Evolutionary conservation across 164 flowering plant species (phyloP).

Genomic region (Kingdonia uniflora): DNA sequence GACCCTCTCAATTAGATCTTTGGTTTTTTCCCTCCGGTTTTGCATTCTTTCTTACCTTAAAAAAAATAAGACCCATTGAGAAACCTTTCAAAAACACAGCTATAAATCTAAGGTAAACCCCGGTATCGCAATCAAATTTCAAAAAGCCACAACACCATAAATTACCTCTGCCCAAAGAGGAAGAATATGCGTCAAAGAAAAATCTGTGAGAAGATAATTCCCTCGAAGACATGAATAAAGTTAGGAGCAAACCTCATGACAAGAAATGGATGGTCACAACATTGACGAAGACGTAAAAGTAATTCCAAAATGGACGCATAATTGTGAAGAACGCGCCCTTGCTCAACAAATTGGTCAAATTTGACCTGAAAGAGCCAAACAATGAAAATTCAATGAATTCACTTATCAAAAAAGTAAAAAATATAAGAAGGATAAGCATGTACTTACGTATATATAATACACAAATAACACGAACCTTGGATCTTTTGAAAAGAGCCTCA

Average conservation of each 20-base stretch:
- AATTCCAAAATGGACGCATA: slow-evolving; percentile 97
- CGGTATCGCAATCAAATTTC: no score
- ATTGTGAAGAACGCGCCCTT: slow-evolving; percentile 95
- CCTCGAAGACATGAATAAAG: not conserved
- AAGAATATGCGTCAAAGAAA: not conserved
- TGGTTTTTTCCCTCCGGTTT: no score
- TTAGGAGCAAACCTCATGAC: slow-evolving; percentile 70
- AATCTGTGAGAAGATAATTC: not conserved
- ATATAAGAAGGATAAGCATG: not conserved
- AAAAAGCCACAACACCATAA: not conserved
- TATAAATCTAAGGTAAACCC: no score
- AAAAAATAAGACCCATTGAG: no score
- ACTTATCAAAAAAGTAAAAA: no score
- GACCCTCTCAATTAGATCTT: no score
- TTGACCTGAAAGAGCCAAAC: slow-evolving; percentile 52
- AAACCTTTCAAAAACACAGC: no score
- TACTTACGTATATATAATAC: not conserved
- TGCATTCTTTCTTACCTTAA: no score
- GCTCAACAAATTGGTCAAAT: slow-evolving; percentile 94
- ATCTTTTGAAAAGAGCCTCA: slow-evolving; percentile 84
- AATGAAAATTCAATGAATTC: no score
- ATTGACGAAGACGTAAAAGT: slow-evolving; percentile 96
- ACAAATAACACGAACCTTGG: slow-evolving; percentile 48
- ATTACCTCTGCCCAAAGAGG: not conserved
- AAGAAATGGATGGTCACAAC: slow-evolving; percentile 99